These are phyloP conservation scores for Lactifluus echinatus DNA, from an alignment of 768 basidiomycete species.

Conservation along the genomic window DNA sequence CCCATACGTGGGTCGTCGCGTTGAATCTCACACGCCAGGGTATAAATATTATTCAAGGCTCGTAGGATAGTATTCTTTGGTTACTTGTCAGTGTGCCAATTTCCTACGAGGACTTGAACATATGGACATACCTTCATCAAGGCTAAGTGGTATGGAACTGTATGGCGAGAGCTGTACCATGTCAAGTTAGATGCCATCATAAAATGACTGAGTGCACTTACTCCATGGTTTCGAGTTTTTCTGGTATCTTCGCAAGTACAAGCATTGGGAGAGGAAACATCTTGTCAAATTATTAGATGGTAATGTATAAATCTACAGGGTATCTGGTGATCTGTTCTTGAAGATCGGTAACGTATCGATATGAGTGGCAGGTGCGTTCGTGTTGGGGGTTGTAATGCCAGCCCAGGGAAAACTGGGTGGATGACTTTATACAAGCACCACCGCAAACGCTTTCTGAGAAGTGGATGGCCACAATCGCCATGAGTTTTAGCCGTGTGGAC, in stretches of 20 bases:
- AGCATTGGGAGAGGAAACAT: constrained; percentile 17
- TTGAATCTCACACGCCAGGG: neutral
- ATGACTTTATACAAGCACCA: constrained; percentile 1
- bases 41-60: constrained; percentile 13
- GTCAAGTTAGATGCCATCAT: neutral
- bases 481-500: neutral
- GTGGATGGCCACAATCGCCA: neutral
- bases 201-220: neutral
- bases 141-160: constrained; percentile 12
- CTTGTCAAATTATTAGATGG: neutral
- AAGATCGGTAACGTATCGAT: constrained; percentile 2
- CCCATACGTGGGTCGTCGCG: neutral
- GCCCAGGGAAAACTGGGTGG: neutral
- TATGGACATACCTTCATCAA: constrained; percentile 14
- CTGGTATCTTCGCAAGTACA: neutral
- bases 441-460: neutral
- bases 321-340: neutral
- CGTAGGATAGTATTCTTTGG: constrained; percentile 18
- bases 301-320: neutral
- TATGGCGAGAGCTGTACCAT: constrained; percentile 5
- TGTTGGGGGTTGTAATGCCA: neutral
- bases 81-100: neutral
- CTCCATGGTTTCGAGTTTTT: constrained; percentile 10
- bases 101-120: neutral
- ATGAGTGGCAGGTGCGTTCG: neutral